A percentile compares a stretch with the other conserved stretches of the same genome.
phyloP scores from a whole-genome alignment of 352 stramenopile species.

The Pythium sukuiense region DNA sequence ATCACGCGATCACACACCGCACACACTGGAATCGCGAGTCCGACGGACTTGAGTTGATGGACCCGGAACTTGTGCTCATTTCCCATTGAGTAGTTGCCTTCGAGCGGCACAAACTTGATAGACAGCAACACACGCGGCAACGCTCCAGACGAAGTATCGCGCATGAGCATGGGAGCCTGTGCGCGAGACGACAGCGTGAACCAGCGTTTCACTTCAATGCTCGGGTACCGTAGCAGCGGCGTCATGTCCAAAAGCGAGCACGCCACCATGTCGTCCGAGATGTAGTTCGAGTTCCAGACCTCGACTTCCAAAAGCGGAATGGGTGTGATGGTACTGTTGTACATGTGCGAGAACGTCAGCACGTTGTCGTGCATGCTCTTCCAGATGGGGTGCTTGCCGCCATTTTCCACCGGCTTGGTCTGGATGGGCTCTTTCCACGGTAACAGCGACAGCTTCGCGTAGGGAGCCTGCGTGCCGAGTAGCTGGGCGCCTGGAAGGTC shows the following conservation, averaged over 20 bases:
- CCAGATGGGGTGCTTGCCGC: slow-evolving; percentile 75
- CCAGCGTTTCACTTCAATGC: slow-evolving; percentile 71
- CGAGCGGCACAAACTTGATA: slow-evolving; percentile 75
- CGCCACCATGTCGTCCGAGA: slow-evolving; percentile 78
- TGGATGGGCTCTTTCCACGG: slow-evolving; percentile 86
- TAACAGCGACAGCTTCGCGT: slow-evolving; percentile 72
- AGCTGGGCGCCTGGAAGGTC: slow-evolving; percentile 68
- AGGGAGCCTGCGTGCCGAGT: slow-evolving; percentile 65
- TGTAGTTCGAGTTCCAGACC: slow-evolving; percentile 85
- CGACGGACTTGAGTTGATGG: slow-evolving; percentile 85
- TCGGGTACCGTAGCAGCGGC: slow-evolving; percentile 72
- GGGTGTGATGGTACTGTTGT: slow-evolving; percentile 87
- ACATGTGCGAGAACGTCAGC: slow-evolving; percentile 88
- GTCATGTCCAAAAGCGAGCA: slow-evolving; percentile 82
- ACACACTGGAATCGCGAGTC: slow-evolving; percentile 76
- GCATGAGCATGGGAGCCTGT: slow-evolving; percentile 38
- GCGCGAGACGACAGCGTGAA: slow-evolving; percentile 75
- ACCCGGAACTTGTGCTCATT: slow-evolving; percentile 88
- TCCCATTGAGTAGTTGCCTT: slow-evolving; percentile 51
- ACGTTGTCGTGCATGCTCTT: slow-evolving; percentile 69
- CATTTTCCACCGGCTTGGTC: slow-evolving; percentile 74
- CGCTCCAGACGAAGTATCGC: slow-evolving; percentile 26
- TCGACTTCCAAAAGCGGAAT: slow-evolving; percentile 84
- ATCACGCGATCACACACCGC: slow-evolving; percentile 82
- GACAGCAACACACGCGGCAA: slow-evolving; percentile 68